A percentile compares a stretch with the other conserved stretches of the same genome.
Evolutionary conservation across 495 filamentous ascomycete species (phyloP).

Genomic region (Penicillium odoratum): DNA sequence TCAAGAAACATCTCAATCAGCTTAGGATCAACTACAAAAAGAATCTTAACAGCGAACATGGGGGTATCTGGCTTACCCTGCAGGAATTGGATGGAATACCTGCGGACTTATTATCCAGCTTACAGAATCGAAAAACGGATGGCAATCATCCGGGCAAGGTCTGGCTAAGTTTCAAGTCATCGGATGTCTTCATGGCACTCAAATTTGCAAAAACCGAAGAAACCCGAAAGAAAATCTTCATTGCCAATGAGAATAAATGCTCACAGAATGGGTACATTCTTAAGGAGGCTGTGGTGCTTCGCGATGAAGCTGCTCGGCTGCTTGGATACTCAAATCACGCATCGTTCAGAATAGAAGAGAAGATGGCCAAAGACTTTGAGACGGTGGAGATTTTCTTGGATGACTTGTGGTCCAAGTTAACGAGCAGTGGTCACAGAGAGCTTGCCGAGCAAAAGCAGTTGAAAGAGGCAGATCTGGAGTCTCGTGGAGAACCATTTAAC

Average conservation of each 20-base stretch:
- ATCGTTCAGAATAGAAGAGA: background rate
- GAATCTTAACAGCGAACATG: background rate
- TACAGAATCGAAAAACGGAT: background rate
- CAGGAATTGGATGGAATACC: background rate
- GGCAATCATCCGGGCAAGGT: background rate
- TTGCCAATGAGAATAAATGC: background rate
- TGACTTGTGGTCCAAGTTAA: background rate
- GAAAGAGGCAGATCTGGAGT: background rate
- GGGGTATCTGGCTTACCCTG: background rate
- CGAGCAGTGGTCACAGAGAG: background rate
- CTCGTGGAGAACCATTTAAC: background rate
- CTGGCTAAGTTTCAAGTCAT: background rate
- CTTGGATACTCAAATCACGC: background rate
- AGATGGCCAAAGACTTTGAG: background rate
- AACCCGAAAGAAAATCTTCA: background rate
- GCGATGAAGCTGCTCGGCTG: conserved; percentile 1
- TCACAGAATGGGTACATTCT: background rate
- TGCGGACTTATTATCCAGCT: background rate
- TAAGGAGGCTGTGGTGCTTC: background rate
- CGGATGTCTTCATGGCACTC: background rate
- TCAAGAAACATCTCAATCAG: background rate
- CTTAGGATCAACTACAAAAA: background rate
- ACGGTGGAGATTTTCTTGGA: background rate
- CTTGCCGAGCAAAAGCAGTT: background rate
- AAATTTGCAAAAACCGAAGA: background rate